Evolutionary conservation across 73 alveolate genomes (phyloP).

Genomic region (Breviolum minutum): DNA sequence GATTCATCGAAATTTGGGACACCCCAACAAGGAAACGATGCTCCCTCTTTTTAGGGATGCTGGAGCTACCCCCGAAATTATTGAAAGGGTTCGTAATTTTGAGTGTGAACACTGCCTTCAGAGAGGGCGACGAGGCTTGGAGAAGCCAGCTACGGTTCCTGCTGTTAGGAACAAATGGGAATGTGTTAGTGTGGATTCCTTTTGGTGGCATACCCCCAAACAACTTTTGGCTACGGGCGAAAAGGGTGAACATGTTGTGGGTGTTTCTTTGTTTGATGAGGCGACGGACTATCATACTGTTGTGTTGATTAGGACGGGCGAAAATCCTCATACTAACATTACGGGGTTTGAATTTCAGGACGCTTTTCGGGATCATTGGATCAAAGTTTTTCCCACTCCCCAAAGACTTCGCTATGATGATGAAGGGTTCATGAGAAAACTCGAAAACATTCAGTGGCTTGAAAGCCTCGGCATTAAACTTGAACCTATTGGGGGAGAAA

Average conservation of each 20-base stretch:
- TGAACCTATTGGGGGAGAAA: slow-evolving; percentile 33
- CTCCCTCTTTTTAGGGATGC: background rate
- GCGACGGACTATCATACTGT: background rate
- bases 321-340: background rate
- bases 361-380: slow-evolving; percentile 21
- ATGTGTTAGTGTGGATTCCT: slow-evolving; percentile 25
- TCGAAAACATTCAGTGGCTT: background rate
- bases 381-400: background rate
- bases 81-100: background rate
- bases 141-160: background rate
- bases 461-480: background rate
- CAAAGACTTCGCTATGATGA: slow-evolving; percentile 17
- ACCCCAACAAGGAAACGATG: background rate
- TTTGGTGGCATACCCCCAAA: slow-evolving; percentile 27
- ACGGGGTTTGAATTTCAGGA: background rate
- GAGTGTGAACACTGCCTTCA: background rate
- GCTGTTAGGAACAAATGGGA: background rate
- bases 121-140: background rate
- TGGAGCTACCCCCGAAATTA: background rate
- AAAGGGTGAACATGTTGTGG: background rate
- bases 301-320: background rate
- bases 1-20: slow-evolving; percentile 19
- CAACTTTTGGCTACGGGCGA: background rate
- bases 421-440: background rate
- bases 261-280: slow-evolving; percentile 7